A percentile compares a stretch with the other conserved stretches of the same genome.
phyloP scores from a whole-genome alignment of 2,329 filamentous ascomycete species.

The Xylaria arbuscula region DNA sequence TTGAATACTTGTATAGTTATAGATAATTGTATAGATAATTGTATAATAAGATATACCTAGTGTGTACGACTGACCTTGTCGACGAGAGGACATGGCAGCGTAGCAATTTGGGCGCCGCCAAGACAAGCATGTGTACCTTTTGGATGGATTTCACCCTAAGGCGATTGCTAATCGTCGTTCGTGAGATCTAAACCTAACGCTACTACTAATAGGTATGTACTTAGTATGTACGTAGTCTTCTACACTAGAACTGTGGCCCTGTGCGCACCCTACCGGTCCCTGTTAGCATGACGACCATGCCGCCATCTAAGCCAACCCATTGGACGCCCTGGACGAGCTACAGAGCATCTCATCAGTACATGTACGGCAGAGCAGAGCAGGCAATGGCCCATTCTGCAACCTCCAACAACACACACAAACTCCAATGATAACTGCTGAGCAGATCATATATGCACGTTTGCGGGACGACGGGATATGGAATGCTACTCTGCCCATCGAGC shows the following conservation, averaged over 20 bases:
- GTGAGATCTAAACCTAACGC: not conserved
- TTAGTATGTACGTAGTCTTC: not conserved
- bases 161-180: no score
- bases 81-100: not conserved
- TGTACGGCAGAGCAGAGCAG: not conserved
- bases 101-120: constrained; percentile 6
- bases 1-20: not conserved
- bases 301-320: constrained; percentile 17
- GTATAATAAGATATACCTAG: no score
- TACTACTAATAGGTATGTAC: not conserved
- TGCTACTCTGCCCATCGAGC: not conserved
- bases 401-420: constrained; percentile 16
- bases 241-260: constrained; percentile 22
- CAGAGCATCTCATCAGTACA: not conserved
- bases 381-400: constrained; percentile 6
- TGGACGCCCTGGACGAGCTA: constrained; percentile 20
- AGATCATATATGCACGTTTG: constrained; percentile 23
- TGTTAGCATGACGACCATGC: constrained; percentile 2
- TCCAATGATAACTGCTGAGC: constrained; percentile 16
- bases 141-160: no score
- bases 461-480: constrained; percentile 13
- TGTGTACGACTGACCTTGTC: not conserved
- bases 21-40: no score
- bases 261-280: constrained; percentile 28
- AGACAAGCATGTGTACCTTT: no score